phyloP scores from a whole-genome alignment of 2,329 filamentous ascomycete species.

The Ophiognomonia clavigignenti-juglandacearum region DNA sequence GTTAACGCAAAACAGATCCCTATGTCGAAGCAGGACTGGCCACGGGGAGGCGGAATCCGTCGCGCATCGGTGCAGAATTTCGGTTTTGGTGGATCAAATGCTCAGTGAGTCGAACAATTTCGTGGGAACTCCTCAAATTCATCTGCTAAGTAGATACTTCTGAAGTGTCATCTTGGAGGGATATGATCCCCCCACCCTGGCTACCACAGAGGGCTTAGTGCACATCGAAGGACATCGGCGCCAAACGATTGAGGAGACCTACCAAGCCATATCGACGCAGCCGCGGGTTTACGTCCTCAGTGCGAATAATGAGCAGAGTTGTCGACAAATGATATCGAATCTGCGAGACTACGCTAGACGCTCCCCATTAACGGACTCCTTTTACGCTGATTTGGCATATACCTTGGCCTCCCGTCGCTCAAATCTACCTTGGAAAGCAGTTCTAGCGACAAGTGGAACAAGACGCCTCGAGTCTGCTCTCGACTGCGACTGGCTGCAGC shows the following conservation, averaged over 20 bases:
- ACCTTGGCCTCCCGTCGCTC: slow-evolving; percentile 5
- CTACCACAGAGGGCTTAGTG: too few relatives aligned
- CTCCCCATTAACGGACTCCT: not conserved
- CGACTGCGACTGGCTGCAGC: too few relatives aligned
- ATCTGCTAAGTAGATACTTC: not conserved
- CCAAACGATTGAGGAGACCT: too few relatives aligned
- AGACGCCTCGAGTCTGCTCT: slow-evolving; percentile 5
- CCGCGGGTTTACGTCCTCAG: too few relatives aligned
- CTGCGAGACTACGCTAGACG: not conserved
- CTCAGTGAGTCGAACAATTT: too few relatives aligned
- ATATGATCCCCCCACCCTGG: too few relatives aligned
- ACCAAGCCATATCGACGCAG: too few relatives aligned
- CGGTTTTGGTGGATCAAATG: not conserved
- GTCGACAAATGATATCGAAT: not conserved
- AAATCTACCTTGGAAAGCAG: not conserved
- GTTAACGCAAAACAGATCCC: not conserved
- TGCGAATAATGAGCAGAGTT: too few relatives aligned
- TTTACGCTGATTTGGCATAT: slow-evolving; percentile 3
- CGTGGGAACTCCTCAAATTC: not conserved
- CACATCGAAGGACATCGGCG: too few relatives aligned
- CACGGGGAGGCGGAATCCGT: not conserved
- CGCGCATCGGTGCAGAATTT: not conserved
- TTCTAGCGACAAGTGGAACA: slow-evolving; percentile 1
- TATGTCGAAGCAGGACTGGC: not conserved
- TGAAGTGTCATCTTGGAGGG: not conserved